Base-by-base conservation (phyloP, 352 stramenopile species). In the Phytophthora lateralis region DNA sequence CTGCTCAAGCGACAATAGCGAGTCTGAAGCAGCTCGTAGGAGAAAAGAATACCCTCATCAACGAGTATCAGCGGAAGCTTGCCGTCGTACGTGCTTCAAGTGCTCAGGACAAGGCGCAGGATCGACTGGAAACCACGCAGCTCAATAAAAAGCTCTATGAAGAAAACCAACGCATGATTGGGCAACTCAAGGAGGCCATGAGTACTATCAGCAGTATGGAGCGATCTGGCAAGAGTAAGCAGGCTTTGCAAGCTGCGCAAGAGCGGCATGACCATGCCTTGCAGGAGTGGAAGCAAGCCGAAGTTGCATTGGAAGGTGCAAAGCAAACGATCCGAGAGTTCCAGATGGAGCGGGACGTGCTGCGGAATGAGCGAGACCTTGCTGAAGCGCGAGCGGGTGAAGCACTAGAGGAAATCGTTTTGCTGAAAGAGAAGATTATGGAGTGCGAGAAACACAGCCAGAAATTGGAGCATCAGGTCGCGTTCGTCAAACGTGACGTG, bases 371-470 rank as follows among this genome's bases (percentile, higher is more conserved):
- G 55, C 74, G 79, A 17, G 73, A 96, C 29, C 60, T 89, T 5
- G 86, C 87, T 12, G 90, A 95, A 51, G 80, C 81, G 6, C 85
- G 86, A 18, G 90, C 85, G 14, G 85, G 83, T 1, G 88, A 96
- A 57, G 84, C 82, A 2, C 53, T 96, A 0, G 85, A 93, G 47
- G 90, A 97, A 53, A 95, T 95, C 20, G 71, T 91, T 8, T 44
- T 88, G 37, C 60, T 84, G 6, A 82, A 89, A 53, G 69, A 88
- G 6, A 57, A 76, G 18, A 27, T 77, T 3, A 38, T 50, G 11
- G 60, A 72, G 5, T 58, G 71, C 11, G 76, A 78, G 15, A 76
- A 75, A 38, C 62, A 65, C 4, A 75, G 68, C 10, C 75, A 76
- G 37, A 66, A 76, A 29, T 45, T 85, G 12, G 85, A 91, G 38